Base-by-base conservation (phyloP, 176 grass and related monocot genomes). In the Musa acuminata region DNA sequence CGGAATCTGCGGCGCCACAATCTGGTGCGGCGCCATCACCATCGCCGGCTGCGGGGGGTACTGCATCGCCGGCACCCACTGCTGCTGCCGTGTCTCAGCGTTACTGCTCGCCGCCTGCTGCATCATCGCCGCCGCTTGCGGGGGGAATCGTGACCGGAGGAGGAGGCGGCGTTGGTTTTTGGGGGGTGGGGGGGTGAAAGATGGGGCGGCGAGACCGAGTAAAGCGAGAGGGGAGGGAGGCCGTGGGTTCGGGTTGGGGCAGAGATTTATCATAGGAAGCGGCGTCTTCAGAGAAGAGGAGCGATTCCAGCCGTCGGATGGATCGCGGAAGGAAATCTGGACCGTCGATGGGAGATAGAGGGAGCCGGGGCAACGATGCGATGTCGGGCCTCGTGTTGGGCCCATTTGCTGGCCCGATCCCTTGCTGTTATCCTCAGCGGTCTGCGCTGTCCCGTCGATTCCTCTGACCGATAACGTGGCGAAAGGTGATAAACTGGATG, bases 1-100 rank as follows among this genome's bases (percentile, higher is more conserved):
- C 71, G 89, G 87, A 16, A 19, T 70, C 57, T 5, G 85, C 85
- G n/a, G 87, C 79, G 79, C 79, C 79, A 85, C 69, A 83, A 92
- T 86, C 81, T 90, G 94, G 67, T 65, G 20, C 63, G 87, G 90
- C 66, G 90, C 90, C 87, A 93, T 84, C 84, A 97, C 82, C 90
- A 93, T 86, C 72, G 86, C 83, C 79, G 86, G 67, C 51, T 79
- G 78, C 62, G 81, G 86, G 24, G 86, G 78, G 81, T 88, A 92
- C 67, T 80, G 86, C 86, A 92, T 84, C 67, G 89, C 79, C 25
- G 62, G 81, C 58, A 83, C 77, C 82, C 81, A 80, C 52, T 58
- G 78, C 69, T 80, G 90, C 69, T 73, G 87, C 8, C 68, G 50
- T 75, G 82, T 82, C 62, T 85, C 85, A 72, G 83, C 78, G 53